A percentile compares a stretch with the other conserved stretches of the same genome.
These are phyloP conservation scores for Graphiopsis chlorocephala DNA, from an alignment of 2,329 filamentous ascomycete genomes.

Conservation along the genomic window DNA sequence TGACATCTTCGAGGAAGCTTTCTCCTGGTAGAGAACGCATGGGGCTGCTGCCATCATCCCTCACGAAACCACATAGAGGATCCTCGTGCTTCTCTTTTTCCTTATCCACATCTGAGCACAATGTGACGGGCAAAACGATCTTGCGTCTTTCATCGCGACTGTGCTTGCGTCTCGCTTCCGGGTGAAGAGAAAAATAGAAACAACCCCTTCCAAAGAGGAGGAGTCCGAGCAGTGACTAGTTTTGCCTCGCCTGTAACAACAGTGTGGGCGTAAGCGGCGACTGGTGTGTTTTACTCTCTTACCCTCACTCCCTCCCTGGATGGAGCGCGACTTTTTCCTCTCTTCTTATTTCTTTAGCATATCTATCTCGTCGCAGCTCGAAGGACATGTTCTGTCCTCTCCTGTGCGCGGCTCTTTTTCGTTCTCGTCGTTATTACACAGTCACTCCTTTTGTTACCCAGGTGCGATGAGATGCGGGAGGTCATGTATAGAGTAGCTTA, in stretches of 20 bases:
- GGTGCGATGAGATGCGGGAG: background rate
- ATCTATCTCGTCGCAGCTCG: background rate
- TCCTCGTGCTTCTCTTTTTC: background rate
- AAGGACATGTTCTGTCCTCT: background rate
- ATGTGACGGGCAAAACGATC: slow-evolving; percentile 13
- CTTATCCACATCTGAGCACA: background rate
- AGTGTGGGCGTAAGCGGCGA: slow-evolving; percentile 3
- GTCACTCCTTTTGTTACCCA: background rate
- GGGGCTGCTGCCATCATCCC: background rate
- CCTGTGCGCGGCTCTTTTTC: background rate
- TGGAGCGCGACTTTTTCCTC: background rate
- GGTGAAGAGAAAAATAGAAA: slow-evolving; percentile 1
- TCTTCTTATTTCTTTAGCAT: background rate
- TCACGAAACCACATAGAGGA: background rate
- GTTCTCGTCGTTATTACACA: background rate
- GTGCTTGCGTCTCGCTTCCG: background rate
- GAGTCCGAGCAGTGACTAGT: background rate
- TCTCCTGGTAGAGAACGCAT: slow-evolving; percentile 54
- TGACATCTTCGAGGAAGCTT: slow-evolving; percentile 78
- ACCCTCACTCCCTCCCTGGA: background rate
- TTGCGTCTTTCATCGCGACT: background rate
- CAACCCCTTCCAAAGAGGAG: background rate
- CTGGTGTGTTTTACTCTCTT: background rate
- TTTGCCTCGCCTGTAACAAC: slow-evolving; percentile 5
- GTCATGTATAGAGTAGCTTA: background rate